A percentile compares a stretch with the other conserved stretches of the same genome.
These are phyloP conservation scores for Nicotiana noctiflora DNA, from an alignment of 257 asterid genomes.

Conservation along the genomic window DNA sequence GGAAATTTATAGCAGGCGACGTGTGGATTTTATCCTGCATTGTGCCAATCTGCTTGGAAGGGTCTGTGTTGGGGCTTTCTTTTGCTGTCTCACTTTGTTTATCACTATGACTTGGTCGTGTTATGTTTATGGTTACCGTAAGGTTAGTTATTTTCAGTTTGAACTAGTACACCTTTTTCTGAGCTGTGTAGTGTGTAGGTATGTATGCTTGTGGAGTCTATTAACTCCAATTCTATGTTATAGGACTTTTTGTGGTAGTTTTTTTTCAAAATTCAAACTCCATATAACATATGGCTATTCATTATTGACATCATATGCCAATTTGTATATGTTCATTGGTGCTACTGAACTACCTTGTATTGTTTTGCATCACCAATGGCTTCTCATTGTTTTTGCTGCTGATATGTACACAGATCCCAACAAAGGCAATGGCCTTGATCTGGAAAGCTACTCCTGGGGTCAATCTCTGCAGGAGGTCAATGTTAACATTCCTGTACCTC, in stretches of 20 bases:
- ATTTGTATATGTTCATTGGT: background rate
- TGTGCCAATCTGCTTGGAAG: background rate
- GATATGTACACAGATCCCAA: slow-evolving; percentile 38
- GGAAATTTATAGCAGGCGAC: background rate
- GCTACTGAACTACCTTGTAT: background rate
- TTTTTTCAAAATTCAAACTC: background rate
- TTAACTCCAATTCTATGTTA: background rate
- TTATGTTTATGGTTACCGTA: background rate
- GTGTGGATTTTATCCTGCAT: background rate
- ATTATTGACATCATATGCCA: background rate
- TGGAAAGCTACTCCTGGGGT: slow-evolving; percentile 65
- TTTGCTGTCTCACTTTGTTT: background rate
- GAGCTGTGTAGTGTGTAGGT: background rate
- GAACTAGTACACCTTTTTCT: background rate
- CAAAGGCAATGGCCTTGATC: slow-evolving; percentile 61
- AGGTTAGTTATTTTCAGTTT: background rate
- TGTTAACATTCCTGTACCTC: slow-evolving; percentile 49
- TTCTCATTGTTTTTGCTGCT: background rate
- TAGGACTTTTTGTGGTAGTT: background rate
- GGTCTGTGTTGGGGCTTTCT: background rate
- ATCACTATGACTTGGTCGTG: background rate
- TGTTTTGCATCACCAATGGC: background rate
- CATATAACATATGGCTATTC: background rate
- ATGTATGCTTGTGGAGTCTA: background rate
- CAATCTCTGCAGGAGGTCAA: slow-evolving; percentile 68